Evolutionary conservation across 495 filamentous ascomycete genomes (phyloP).

Genomic region (Hyaloscypha hepaticicola): DNA sequence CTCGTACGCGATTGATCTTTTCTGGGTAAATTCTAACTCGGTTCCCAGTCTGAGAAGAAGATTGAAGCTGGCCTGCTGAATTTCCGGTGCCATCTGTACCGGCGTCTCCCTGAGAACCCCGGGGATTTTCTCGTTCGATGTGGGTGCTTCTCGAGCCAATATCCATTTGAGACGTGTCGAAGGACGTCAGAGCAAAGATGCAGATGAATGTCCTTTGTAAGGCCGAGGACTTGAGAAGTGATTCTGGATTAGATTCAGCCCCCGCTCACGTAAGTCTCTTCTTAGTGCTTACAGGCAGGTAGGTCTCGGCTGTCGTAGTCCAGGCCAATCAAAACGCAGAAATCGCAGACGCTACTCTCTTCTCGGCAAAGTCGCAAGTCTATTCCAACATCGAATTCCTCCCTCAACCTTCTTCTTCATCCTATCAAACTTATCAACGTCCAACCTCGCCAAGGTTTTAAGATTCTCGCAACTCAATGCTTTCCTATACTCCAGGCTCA

Average conservation of each 20-base stretch:
- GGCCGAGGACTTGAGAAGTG: background rate
- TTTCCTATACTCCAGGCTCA: background rate
- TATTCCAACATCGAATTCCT: background rate
- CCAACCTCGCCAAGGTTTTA: background rate
- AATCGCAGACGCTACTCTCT: background rate
- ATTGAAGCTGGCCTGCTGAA: background rate
- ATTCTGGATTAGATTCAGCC: background rate
- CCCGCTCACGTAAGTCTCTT: background rate
- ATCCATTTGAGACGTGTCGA: background rate
- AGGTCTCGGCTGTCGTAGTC: background rate
- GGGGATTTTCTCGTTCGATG: background rate
- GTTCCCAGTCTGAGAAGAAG: background rate
- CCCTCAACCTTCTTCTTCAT: background rate
- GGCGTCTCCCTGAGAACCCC: background rate
- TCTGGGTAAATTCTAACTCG: background rate
- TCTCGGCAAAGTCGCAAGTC: background rate
- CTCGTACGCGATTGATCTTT: slow-evolving; percentile 1
- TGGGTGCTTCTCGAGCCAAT: background rate
- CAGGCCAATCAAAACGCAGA: background rate
- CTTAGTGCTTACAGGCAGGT: background rate
- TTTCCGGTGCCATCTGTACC: background rate
- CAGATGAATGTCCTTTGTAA: background rate
- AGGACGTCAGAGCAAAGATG: background rate
- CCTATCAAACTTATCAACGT: background rate
- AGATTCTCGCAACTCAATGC: background rate